These are phyloP conservation scores for Seminavis robusta DNA, from an alignment of 108 stramenopile genomes.

Conservation along the genomic window DNA sequence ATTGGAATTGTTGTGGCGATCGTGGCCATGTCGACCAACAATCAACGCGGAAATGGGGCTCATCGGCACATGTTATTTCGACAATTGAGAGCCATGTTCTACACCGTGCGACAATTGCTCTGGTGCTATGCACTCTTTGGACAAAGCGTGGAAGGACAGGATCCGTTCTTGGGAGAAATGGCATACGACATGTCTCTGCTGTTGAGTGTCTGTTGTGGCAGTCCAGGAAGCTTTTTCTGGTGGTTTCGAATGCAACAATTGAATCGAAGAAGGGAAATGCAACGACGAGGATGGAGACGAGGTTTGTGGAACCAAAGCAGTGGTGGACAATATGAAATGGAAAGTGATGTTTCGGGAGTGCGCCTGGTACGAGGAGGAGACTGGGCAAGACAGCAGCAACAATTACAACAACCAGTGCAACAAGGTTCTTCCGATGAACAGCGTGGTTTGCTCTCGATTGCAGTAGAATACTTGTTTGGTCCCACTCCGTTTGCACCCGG, in stretches of 20 bases:
- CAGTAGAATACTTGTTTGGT: slow-evolving; percentile 84
- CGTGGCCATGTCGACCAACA: slow-evolving; percentile 46
- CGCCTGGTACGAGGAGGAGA: slow-evolving; percentile 16
- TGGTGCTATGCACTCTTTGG: slow-evolving; percentile 85
- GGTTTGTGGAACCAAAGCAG: no score
- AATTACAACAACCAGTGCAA: slow-evolving; percentile 10
- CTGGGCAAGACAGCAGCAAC: slow-evolving; percentile 6
- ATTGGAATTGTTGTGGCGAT: slow-evolving; percentile 65
- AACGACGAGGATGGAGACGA: slow-evolving; percentile 37
- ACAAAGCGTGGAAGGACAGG: slow-evolving; percentile 30
- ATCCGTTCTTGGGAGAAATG: slow-evolving; percentile 74
- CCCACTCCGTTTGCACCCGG: slow-evolving; percentile 34
- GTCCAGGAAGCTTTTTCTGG: slow-evolving; percentile 59
- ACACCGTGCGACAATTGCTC: slow-evolving; percentile 69
- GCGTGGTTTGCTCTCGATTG: slow-evolving; percentile 63
- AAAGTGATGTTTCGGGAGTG: slow-evolving; percentile 12
- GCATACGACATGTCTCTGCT: slow-evolving; percentile 69
- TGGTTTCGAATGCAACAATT: slow-evolving; percentile 60
- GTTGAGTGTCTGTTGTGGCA: slow-evolving; percentile 63
- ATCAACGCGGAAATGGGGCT: slow-evolving; percentile 7
- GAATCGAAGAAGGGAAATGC: slow-evolving; percentile 27
- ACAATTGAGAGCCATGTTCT: slow-evolving; percentile 47
- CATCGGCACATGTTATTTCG: slow-evolving; percentile 37
- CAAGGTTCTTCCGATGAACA: slow-evolving; percentile 22
- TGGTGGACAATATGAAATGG: not conserved